phyloP scores from a whole-genome alignment of 768 basidiomycete species.

The Boletales sp. region DNA sequence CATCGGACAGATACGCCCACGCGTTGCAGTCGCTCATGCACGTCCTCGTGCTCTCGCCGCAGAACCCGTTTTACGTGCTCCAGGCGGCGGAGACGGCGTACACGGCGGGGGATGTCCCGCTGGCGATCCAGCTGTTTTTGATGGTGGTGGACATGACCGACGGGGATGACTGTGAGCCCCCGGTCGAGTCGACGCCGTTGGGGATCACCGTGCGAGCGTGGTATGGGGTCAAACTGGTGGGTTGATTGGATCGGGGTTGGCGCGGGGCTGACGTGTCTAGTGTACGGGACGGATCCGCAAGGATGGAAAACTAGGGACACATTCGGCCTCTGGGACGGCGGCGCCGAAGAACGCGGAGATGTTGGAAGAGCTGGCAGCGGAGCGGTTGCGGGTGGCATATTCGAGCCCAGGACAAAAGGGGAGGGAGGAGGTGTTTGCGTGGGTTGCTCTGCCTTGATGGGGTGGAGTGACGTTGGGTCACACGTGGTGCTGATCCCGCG shows the following conservation, averaged over 20 bases:
- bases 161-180: conserved; percentile 45
- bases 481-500: no score
- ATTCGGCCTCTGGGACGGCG: conserved; percentile 56
- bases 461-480: no score
- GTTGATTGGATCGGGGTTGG: conserved; percentile 13
- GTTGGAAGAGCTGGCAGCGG: conserved; percentile 71
- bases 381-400: conserved; percentile 63
- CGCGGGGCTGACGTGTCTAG: conserved; percentile 30
- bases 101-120: conserved; percentile 67
- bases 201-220: conserved; percentile 69
- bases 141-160: conserved; percentile 77
- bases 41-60: conserved; percentile 75
- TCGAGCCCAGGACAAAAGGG: conserved; percentile 38
- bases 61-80: conserved; percentile 83
- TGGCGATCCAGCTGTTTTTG: conserved; percentile 79
- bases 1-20: conserved; percentile 54
- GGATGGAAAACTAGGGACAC: conserved; percentile 35
- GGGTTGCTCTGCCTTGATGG: conserved; percentile 34
- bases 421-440: conserved; percentile 42
- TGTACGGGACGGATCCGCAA: conserved; percentile 55
- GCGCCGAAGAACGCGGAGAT: conserved; percentile 51
- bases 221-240: conserved; percentile 79
- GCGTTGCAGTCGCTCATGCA: conserved; percentile 79
- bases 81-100: conserved; percentile 88
- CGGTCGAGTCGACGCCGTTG: conserved; percentile 47